Base-by-base conservation (phyloP, 169 alveolate genomes). In the Eimeria brunetti region DNA sequence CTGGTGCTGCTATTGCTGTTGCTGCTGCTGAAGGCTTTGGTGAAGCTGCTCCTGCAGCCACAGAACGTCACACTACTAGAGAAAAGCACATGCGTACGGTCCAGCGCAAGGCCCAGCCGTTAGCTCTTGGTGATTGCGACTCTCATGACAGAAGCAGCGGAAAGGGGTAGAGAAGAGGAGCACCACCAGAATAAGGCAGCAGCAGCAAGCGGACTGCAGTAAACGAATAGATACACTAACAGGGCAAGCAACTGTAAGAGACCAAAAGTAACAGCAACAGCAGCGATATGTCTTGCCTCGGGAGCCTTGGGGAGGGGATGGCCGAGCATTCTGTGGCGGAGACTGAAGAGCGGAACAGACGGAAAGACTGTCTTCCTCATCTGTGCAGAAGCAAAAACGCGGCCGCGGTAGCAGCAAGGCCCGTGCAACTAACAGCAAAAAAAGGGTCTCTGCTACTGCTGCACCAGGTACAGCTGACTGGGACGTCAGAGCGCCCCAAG, bases 311-410 rank as follows among this genome's bases (percentile, higher is more conserved):
- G 69, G 49, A 0, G 64, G 73, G 12, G 89, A 51, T 7, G 62
- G 69, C 51, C 71, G 89, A 30, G 89, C 8, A 51, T 81, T 22
- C 69, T 33, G 89, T 33, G 73, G 89, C 14, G 89, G 89, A 49
- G 89, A 81, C 14, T 46, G 71, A 81, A 81, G 89, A 53, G 71
- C 89, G n/a, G 89, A 81, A 33, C 89, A 81, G n/a, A 81, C 71
- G n/a, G 89, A 81, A 8, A 81, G 51, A 53, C 89, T 51, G 89
- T 81, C 89, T 33, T 80, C 89, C n/a, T 81, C 89, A 81, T 81
- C 89, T 81, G 89, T 7, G 51, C 86, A 46, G 46, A 56, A 44
- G 36, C 89, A 81, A 44, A 81, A 16, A 8, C 18, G 30, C 46
- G 51, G 33, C 41, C 51, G 89, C 67, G 60, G 88, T 64, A 36